Evolutionary conservation across 768 basidiomycete species (phyloP), one percentile per base, ranked within the genome.

Genomic region (Panaeolus papilionaceus): DNA sequence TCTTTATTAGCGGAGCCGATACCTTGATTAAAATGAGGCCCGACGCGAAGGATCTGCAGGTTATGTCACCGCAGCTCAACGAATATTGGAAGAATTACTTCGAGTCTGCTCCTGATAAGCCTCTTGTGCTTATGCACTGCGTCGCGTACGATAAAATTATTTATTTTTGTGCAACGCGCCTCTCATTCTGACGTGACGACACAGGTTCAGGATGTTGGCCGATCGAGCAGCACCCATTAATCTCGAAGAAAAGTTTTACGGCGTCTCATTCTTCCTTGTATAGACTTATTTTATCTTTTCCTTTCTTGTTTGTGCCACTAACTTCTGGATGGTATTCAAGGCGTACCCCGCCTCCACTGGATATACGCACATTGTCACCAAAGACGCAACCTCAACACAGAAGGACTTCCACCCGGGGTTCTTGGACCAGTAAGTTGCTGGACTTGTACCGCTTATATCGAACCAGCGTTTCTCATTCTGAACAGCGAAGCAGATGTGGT

Each of bases 11-110:
- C 66, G 85, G 77, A 1, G 67, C 84, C 33, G 86, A 89, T 68
- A 82, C 83, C 18, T 85, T 85, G 7, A 79, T 86, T 66, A 89
- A 89, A 70, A 70, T 88, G n/a, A 80, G 89, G 12, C 88, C 89
- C 1, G 81, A 75, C 16, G 68, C 68, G 11, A 76, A 80, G 7
- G 89, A 90, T 47, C 77, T 87, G 28, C 77, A 82, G 54, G 78
- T 77, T 37, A 75, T 90, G 28, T 83, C 83, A 3, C 80, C 84
- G 2, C 80, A 74, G 5, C 90, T 90, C 71, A 70, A 78, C 40
- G 54, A 76, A 20, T 76, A 79, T 37, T 89, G 88, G 89, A 73
- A 82, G 9, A 71, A 75, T 8, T 85, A 82, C 71, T 89, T 85
- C 61, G 81, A 75, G 37, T 74, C 77, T 12, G 79, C 77, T 0